Conservation (phyloP, 73 alveolate genomes). For the Diophrys appendiculata region DNA sequence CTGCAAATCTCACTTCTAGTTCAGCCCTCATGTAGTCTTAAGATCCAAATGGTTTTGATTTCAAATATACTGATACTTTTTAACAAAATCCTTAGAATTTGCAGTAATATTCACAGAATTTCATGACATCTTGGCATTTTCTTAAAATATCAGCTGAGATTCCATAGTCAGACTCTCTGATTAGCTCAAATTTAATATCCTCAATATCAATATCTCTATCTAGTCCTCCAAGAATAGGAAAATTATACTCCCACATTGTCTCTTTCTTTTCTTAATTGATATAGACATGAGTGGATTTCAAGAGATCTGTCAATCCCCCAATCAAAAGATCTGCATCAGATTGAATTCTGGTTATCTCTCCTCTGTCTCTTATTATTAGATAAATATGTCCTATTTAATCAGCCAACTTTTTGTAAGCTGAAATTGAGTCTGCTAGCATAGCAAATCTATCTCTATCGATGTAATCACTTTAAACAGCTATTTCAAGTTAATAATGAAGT, state of each 20-base stretch:
- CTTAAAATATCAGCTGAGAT: not conserved
- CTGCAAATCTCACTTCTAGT: conserved; percentile 53
- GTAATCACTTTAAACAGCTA: not conserved
- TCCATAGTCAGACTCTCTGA: conserved; percentile 2
- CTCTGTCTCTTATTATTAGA: not conserved
- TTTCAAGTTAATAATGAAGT: not conserved
- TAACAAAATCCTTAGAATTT: not conserved
- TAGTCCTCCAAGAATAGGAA: not conserved
- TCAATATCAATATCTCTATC: not conserved
- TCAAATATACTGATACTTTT: conserved; percentile 1
- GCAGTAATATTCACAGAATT: not conserved
- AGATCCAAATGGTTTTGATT: conserved; percentile 48
- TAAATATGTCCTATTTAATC: not conserved
- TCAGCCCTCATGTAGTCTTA: conserved; percentile 57
- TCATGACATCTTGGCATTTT: conserved; percentile 1
- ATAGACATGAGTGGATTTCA: not conserved
- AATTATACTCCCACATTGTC: conserved; percentile 12
- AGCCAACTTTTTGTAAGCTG: not conserved
- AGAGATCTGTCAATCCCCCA: not conserved
- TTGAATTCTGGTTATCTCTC: not conserved
- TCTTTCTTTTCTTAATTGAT: not conserved
- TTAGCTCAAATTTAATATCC: not conserved
- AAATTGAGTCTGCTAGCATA: not conserved
- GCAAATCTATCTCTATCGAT: not conserved
- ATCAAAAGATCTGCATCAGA: not conserved